Evolutionary conservation across 2,329 filamentous ascomycete genomes (phyloP).

Genomic region (Trichoderma endophyticum): DNA sequence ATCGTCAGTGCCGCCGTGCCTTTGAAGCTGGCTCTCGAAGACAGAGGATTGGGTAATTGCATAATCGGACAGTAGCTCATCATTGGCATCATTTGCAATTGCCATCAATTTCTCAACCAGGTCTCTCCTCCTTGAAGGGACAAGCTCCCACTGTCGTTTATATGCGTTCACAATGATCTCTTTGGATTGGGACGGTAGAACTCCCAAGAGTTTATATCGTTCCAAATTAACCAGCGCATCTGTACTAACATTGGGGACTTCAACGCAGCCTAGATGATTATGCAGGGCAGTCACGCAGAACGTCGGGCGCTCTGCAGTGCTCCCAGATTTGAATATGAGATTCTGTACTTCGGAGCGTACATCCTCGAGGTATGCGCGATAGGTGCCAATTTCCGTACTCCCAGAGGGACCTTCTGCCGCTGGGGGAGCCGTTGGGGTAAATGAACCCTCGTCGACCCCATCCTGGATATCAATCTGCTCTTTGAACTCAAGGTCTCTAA

Average conservation of each 20-base stretch:
- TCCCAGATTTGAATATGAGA: conserved; percentile 37
- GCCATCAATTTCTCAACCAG: conserved; percentile 34
- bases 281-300: conserved; percentile 34
- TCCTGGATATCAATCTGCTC: conserved; percentile 39
- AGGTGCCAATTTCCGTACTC: conserved; percentile 39
- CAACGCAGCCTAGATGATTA: conserved; percentile 31
- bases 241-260: conserved; percentile 28
- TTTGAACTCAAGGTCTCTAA: conserved; percentile 48
- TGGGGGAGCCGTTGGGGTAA: conserved; percentile 34
- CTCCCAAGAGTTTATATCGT: conserved; percentile 37
- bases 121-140: conserved; percentile 30
- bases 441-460: conserved; percentile 39
- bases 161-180: conserved; percentile 40
- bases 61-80: conserved; percentile 36
- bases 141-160: conserved; percentile 39
- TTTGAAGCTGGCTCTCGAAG: conserved; percentile 37
- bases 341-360: conserved; percentile 48
- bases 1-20: conserved; percentile 30
- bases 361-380: conserved; percentile 49
- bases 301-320: conserved; percentile 29
- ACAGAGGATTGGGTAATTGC: conserved; percentile 39
- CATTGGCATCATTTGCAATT: conserved; percentile 35
- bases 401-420: conserved; percentile 33
- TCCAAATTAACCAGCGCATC: conserved; percentile 32
- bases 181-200: conserved; percentile 35